Conservation (phyloP, 371 early-diverging fungal species). For the Rhizopus arrhizus region DNA sequence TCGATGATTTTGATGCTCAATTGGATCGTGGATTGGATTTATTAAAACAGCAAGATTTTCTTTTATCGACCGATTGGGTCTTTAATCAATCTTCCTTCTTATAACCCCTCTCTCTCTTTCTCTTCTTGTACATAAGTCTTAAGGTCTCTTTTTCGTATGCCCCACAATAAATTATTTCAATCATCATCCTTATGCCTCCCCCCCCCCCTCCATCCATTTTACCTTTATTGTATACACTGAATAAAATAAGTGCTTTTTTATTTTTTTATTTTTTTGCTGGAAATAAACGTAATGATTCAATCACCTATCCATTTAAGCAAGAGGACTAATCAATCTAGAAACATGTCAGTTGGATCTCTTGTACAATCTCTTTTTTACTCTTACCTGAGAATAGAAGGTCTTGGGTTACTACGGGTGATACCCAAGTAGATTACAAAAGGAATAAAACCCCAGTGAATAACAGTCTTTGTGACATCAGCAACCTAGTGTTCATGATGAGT, state of each 20-base stretch:
- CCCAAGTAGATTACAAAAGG: slow-evolving; percentile 71
- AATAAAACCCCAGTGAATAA: slow-evolving; percentile 71
- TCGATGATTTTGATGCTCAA: slow-evolving; percentile 31
- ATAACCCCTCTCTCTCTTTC: background rate
- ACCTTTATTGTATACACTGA: too few relatives aligned
- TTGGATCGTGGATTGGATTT: slow-evolving; percentile 20
- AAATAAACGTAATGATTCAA: background rate
- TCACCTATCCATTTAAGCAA: slow-evolving; percentile 37
- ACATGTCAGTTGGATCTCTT: background rate
- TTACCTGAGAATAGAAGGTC: slow-evolving; percentile 63
- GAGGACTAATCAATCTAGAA: slow-evolving; percentile 49
- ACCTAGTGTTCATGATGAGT: slow-evolving; percentile 32
- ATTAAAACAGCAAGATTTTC: slow-evolving; percentile 24
- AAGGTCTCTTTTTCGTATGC: background rate
- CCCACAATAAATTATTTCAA: too few relatives aligned
- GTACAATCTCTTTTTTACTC: background rate
- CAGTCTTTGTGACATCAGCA: slow-evolving; percentile 59
- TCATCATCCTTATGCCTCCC: too few relatives aligned
- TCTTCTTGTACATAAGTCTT: background rate
- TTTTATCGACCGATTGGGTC: slow-evolving; percentile 27
- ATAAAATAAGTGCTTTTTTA: background rate
- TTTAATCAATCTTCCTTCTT: slow-evolving; percentile 11
- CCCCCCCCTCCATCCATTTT: too few relatives aligned
- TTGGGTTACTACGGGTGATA: slow-evolving; percentile 60
- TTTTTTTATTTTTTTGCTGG: background rate